Evolutionary conservation across 1,139 yeast species (phyloP).

Genomic region (Hansenula anomala): DNA sequence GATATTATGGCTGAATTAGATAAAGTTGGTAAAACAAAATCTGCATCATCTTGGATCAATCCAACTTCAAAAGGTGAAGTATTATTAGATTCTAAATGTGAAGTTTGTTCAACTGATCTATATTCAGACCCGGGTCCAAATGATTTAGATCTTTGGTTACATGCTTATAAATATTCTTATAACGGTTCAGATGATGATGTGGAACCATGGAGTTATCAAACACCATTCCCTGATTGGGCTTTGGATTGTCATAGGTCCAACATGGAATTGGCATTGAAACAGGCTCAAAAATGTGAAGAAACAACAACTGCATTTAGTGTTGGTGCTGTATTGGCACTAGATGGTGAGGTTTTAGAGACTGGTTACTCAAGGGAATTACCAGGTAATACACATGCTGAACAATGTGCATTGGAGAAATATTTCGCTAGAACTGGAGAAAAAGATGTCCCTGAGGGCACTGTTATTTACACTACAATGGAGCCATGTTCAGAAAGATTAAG

Average conservation of each 20-base stretch:
- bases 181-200: constrained; percentile 27
- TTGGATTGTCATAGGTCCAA: constrained; percentile 47
- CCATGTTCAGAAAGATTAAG: constrained; percentile 90
- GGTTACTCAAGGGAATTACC: constrained; percentile 90
- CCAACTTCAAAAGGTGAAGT: constrained; percentile 54
- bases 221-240: constrained; percentile 89
- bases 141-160: constrained; percentile 85
- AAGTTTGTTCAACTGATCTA: constrained; percentile 62
- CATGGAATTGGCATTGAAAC: constrained; percentile 62
- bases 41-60: constrained; percentile 66
- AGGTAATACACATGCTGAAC: constrained; percentile 98
- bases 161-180: constrained; percentile 77
- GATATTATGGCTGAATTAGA: constrained; percentile 46
- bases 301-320: constrained; percentile 89
- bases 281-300: constrained; percentile 79
- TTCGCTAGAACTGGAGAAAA: constrained; percentile 26
- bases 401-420: constrained; percentile 84
- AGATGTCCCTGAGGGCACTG: constrained; percentile 70
- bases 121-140: constrained; percentile 87
- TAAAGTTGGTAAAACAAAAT: constrained; percentile 60
- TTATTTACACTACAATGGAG: constrained; percentile 94
- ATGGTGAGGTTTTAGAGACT: constrained; percentile 60
- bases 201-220: constrained; percentile 67
- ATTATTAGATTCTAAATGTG: constrained; percentile 54
- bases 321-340: constrained; percentile 79